Base-by-base conservation (phyloP, 1,284 basidiomycete species). In the Ustilago loliicola region DNA sequence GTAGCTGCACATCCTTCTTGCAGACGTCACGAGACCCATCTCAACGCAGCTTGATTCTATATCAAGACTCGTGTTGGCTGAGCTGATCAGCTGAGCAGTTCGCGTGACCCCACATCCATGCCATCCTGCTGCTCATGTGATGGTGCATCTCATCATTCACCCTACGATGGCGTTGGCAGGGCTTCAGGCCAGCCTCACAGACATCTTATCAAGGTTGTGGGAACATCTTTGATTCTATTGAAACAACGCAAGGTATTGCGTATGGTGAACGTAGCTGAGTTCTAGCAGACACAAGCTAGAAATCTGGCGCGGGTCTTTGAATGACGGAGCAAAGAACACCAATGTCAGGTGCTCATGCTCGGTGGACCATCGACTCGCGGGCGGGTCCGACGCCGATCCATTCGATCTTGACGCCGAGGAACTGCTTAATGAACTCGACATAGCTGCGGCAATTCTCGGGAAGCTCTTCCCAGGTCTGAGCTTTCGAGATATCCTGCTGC, bases 351-450 rank as follows among this genome's bases (percentile, higher is more conserved):
- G 58, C 21, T 70, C 58, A 72, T 45, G 72, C 72, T 23, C 80
- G 77, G 71, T 78, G 79, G 54, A 94, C 84, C 94, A 96, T 96
- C 70, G 90, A 91, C 76, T 94, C 91, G 62, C 95, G 87, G 29
- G 89, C 93, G 5, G 95, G 93, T 0, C 95, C 95, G 30, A 95
- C 92, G 7, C 95, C 95, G 77, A 97, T 95, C 93, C 93, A 97
- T 86, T 93, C 92, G 72, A 98, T 89, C 63, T 91, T 92, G 34
- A 94, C 91, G n/a, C 89, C 90, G 23, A 95, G 88, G 87, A 90
- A 93, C 48, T 91, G 84, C 87, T 98, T 96, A 80, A 98, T 94
- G 85, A 93, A 98, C 78, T 91, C 90, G 74, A 99, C 89, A 87
- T 99, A 99, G 80, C 90, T 90, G 88, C 91, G 91, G 89, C 94